Base-by-base conservation (phyloP, 805 yeast genomes). In the Aciculoconidium aculeatum region DNA sequence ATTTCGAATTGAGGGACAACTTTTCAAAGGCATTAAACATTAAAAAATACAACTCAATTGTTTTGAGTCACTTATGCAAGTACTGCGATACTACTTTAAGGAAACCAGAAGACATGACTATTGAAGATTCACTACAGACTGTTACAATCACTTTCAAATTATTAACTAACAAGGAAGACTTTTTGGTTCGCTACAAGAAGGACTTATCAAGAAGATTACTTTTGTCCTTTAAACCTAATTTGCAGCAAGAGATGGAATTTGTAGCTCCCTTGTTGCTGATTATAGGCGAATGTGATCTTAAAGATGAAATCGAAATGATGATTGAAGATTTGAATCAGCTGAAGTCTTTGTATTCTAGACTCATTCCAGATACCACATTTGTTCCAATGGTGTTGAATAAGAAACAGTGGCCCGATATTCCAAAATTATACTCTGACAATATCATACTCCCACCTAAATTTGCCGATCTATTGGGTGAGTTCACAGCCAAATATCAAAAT, bases 371-470 rank as follows among this genome's bases (percentile, higher is more conserved):
- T 6, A 10, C 18, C 7, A 12, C 7, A 11, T 61, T 61, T 38
- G 42, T 32, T 22, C 58, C 59, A 1, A 39, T 61, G 31, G 46
- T 61, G 5, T 45, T 60, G 18, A 61, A 58, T 27, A 51, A 50
- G 35, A 42, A 49, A n/a, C 38, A 51, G 21, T 64, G 70, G 70
- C 69, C 70, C 0, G 64, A 54, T 15, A 45, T 58, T 6, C 67
- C 65, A 4, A 45, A 39, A 11, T 30, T 59, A 7, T 21, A 18
- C 27, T 16, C 17, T 10, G 34, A 26, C n/a, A 27, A 26, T 10
- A 11, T 31, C 7, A 31, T 29, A 3, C 24, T 65, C 11, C 67
- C 68, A 0, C 23, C 29, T 0, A 23, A 32, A 1, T 41, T 62
- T 11, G 21, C 32, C 6, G 22, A 17, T 4, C 19, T 42, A 1